Evolutionary conservation across 192 early-diverging fungal genomes (phyloP).

Genomic region (Coemansia sp.): DNA sequence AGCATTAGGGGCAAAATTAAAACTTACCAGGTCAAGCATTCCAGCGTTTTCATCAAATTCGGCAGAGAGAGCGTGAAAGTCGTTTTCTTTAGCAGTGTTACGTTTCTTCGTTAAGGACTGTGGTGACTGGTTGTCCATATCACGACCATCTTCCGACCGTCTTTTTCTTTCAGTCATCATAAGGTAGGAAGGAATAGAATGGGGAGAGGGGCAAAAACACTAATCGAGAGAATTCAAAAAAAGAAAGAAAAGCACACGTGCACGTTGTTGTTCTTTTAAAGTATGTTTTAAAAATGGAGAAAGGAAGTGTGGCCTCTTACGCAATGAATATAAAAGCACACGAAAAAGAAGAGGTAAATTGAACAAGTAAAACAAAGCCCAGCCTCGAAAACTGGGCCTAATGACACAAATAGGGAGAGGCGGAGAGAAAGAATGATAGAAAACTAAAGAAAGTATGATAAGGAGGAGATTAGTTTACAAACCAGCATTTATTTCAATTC

Average conservation of each 20-base stretch:
- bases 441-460: background rate
- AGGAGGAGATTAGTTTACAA: background rate
- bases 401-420: background rate
- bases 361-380: slow-evolving; percentile 5
- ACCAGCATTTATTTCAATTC: background rate
- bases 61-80: slow-evolving; percentile 32
- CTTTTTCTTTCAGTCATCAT: slow-evolving; percentile 57
- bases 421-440: background rate
- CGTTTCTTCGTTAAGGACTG: slow-evolving; percentile 50
- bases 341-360: background rate
- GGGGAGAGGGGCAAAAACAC: too few species aligned
- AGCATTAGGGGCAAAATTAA: too few species aligned
- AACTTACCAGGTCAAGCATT: slow-evolving; percentile 51
- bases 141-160: slow-evolving; percentile 51
- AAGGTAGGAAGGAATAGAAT: background rate
- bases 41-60: slow-evolving; percentile 49
- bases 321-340: background rate
- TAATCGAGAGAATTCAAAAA: background rate
- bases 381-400: background rate
- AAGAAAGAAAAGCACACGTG: too few species aligned
- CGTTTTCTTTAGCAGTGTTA: slow-evolving; percentile 43
- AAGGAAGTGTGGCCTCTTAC: too few species aligned
- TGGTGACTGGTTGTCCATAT: slow-evolving; percentile 43
- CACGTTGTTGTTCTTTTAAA: too few species aligned
- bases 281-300: background rate